Evolutionary conservation across 2,329 filamentous ascomycete species (phyloP).

Genomic region (Penicillium freii): DNA sequence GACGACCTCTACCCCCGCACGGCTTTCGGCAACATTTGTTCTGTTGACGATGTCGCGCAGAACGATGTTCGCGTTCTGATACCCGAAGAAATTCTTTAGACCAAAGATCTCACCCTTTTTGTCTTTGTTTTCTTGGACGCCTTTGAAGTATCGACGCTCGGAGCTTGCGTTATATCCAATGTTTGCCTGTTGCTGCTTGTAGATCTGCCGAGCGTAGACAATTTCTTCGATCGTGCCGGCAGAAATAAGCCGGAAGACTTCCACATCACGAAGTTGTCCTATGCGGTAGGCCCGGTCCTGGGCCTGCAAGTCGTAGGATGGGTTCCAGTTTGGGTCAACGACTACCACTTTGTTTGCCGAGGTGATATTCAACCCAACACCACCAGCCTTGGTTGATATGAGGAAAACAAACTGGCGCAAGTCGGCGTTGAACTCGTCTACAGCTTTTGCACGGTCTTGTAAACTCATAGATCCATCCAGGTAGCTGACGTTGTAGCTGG

Average conservation of each 20-base stretch:
- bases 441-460: constrained; percentile 75
- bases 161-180: constrained; percentile 92
- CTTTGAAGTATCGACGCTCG: constrained; percentile 92
- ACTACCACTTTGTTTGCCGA: constrained; percentile 98
- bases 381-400: constrained; percentile 90
- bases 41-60: constrained; percentile 97
- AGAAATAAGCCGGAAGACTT: constrained; percentile 88
- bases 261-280: constrained; percentile 86
- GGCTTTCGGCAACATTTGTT: constrained; percentile 92
- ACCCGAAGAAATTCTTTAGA: constrained; percentile 79
- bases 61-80: constrained; percentile 73
- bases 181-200: constrained; percentile 98
- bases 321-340: constrained; percentile 97
- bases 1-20: constrained; percentile 76
- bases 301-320: constrained; percentile 87
- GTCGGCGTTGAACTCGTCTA: constrained; percentile 90
- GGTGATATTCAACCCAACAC: constrained; percentile 92
- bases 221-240: constrained; percentile 95
- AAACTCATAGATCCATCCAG: constrained; percentile 82
- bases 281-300: constrained; percentile 97
- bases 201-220: constrained; percentile 93
- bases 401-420: constrained; percentile 88
- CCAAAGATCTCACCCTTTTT: constrained; percentile 95
- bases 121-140: constrained; percentile 77
- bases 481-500: constrained; percentile 86